Evolutionary conservation across 441 rosid genomes (phyloP).

Genomic region (Arabidopsis lyrata): DNA sequence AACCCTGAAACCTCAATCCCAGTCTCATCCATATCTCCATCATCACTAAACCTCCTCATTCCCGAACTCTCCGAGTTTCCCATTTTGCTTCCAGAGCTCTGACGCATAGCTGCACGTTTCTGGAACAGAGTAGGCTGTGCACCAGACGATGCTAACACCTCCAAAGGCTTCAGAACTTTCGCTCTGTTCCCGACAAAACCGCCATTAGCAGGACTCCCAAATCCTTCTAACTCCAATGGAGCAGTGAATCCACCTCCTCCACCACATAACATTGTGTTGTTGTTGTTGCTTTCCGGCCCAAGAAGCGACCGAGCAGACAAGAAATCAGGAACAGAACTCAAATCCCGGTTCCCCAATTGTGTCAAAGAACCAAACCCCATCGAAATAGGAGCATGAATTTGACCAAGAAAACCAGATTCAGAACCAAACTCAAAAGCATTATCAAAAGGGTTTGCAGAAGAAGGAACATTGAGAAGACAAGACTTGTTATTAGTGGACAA

Average conservation of each 20-base stretch:
- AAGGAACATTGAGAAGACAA: constrained; percentile 56
- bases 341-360: constrained; percentile 53
- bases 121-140: constrained; percentile 75
- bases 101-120: constrained; percentile 74
- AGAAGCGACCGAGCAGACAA: constrained; percentile 49
- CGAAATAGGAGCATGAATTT: constrained; percentile 54
- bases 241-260: constrained; percentile 48
- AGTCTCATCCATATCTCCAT: constrained; percentile 55
- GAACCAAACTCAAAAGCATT: constrained; percentile 65
- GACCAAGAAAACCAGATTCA: constrained; percentile 55
- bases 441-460: constrained; percentile 61
- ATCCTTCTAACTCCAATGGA: constrained; percentile 55
- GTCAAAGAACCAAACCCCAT: constrained; percentile 51
- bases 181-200: constrained; percentile 49
- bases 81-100: constrained; percentile 51
- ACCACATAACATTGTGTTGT: constrained; percentile 40
- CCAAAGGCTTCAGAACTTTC: constrained; percentile 58
- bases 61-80: constrained; percentile 61
- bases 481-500: constrained; percentile 47
- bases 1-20: constrained; percentile 61
- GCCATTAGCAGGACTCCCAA: constrained; percentile 54
- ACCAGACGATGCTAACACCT: constrained; percentile 59
- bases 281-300: constrained; percentile 42
- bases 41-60: constrained; percentile 54
- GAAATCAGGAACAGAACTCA: constrained; percentile 54